A percentile compares a stretch with the other conserved stretches of the same genome.
Conservation (phyloP, 768 basidiomycete species). For the Chiua virens region DNA sequence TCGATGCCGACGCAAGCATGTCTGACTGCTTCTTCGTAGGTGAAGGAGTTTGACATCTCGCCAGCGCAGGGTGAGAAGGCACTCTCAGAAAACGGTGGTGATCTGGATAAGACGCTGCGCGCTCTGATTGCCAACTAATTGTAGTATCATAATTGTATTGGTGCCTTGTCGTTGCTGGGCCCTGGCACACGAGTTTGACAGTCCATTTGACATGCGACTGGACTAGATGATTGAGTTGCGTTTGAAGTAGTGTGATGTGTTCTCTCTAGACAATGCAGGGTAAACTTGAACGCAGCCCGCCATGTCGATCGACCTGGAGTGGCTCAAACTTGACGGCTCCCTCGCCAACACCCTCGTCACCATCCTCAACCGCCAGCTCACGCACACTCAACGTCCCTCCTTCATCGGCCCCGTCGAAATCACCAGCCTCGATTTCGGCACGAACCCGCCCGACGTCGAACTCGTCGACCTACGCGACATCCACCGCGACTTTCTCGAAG, state of each 20-base stretch:
- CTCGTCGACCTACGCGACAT: slow-evolving; percentile 92
- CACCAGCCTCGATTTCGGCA: slow-evolving; percentile 85
- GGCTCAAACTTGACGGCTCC: slow-evolving; percentile 75
- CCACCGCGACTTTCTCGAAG: slow-evolving; percentile 90
- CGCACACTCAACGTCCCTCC: slow-evolving; percentile 72
- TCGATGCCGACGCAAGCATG: background rate
- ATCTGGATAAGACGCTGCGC: slow-evolving; percentile 28
- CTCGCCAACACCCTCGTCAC: slow-evolving; percentile 69
- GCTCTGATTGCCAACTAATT: slow-evolving; percentile 26
- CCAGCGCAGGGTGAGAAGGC: slow-evolving; percentile 30
- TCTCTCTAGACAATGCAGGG: too few species aligned
- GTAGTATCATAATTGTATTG: background rate
- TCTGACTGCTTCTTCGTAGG: slow-evolving; percentile 15
- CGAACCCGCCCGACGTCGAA: slow-evolving; percentile 78
- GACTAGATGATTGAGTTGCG: too few species aligned
- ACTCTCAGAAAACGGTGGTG: slow-evolving; percentile 29
- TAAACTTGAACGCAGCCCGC: background rate
- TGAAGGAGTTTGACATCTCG: slow-evolving; percentile 31
- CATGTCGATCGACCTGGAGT: slow-evolving; percentile 97
- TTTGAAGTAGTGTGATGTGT: too few species aligned
- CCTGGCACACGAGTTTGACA: too few species aligned
- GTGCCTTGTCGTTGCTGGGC: background rate
- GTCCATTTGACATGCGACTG: too few species aligned
- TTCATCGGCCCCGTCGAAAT: slow-evolving; percentile 94
- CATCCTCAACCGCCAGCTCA: slow-evolving; percentile 77